Conservation (phyloP, 2,329 filamentous ascomycete genomes). For the Penicillium vulpinum region DNA sequence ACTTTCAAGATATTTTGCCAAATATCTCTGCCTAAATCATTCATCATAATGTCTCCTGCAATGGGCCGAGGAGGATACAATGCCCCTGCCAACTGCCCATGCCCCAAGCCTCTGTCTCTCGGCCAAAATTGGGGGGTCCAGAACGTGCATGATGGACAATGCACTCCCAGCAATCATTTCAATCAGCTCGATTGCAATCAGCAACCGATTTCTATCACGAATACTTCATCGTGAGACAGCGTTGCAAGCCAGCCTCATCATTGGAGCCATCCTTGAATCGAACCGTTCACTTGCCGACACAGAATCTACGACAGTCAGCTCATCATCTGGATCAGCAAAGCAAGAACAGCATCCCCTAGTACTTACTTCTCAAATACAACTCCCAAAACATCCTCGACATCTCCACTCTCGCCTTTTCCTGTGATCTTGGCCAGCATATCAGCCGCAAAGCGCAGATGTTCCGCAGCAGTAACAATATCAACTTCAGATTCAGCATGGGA, state of each 20-base stretch:
- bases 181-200: neutral
- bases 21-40: neutral
- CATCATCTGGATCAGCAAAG: neutral
- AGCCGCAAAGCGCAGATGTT: slow-evolving; percentile 79
- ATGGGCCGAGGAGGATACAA: slow-evolving; percentile 46
- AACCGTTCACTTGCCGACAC: slow-evolving; percentile 53
- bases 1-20: neutral
- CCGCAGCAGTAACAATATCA: slow-evolving; percentile 87
- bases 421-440: slow-evolving; percentile 82
- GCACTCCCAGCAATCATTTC: neutral
- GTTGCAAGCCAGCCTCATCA: neutral
- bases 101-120: neutral
- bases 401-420: slow-evolving; percentile 77
- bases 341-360: slow-evolving; percentile 1
- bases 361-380: slow-evolving; percentile 97
- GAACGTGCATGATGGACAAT: neutral
- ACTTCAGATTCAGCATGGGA: slow-evolving; percentile 41
- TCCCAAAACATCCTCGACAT: slow-evolving; percentile 92
- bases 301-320: slow-evolving; percentile 49
- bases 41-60: slow-evolving; percentile 3
- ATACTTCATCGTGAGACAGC: neutral
- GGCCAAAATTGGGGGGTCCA: neutral
- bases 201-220: neutral
- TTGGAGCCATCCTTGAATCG: neutral
- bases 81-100: slow-evolving; percentile 11